Evolutionary conservation across 1,284 basidiomycete species (phyloP).

Genomic region (Pulveroboletus sp.): DNA sequence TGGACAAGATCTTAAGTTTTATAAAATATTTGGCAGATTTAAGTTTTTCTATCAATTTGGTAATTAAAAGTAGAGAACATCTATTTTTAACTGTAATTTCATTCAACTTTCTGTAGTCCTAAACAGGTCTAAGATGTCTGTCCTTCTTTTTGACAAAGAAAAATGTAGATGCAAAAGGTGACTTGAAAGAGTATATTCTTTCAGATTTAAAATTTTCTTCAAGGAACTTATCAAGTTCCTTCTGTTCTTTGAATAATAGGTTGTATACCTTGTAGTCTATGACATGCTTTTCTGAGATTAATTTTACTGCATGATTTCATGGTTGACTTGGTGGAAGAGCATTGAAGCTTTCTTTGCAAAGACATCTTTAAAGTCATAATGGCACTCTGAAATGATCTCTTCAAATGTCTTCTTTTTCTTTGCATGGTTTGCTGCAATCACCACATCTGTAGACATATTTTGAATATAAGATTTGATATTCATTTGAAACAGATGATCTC

Average conservation of each 20-base stretch:
- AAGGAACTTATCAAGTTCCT: not conserved
- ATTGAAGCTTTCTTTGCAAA: not conserved
- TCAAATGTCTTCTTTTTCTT: too few species aligned
- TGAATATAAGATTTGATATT: too few species aligned
- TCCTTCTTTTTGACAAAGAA: conserved; percentile 9
- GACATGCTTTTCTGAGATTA: not conserved
- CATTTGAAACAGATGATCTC: too few species aligned
- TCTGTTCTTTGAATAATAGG: conserved; percentile 2
- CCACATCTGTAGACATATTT: too few species aligned
- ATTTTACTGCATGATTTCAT: not conserved
- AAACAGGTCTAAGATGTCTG: not conserved
- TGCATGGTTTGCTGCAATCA: too few species aligned
- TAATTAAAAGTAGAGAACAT: conserved; percentile 35
- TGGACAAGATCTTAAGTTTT: too few species aligned
- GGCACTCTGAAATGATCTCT: too few species aligned
- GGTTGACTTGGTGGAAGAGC: not conserved
- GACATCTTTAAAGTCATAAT: not conserved
- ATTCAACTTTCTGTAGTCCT: conserved; percentile 36
- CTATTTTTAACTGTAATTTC: conserved; percentile 34
- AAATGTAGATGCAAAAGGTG: not conserved
- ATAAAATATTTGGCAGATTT: conserved; percentile 1
- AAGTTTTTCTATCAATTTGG: not conserved
- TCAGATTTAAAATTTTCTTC: not conserved
- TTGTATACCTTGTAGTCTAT: not conserved
- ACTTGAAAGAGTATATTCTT: not conserved